Evolutionary conservation across 2,329 filamentous ascomycete species (phyloP).

Genomic region (Leptosphaerulina australis): DNA sequence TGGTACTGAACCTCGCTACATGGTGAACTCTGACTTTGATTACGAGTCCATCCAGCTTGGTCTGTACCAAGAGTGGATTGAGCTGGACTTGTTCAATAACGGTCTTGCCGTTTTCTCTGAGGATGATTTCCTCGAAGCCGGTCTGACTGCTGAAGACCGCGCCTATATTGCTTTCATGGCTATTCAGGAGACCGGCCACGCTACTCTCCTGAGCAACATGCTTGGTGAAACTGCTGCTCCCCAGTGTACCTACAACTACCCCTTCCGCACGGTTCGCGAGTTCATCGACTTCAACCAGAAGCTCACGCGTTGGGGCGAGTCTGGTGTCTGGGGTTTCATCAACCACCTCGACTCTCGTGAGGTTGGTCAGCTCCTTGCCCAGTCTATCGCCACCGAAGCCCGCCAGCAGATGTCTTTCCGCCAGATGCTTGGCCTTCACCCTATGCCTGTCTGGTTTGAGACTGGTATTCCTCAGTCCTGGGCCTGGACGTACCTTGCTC

Average conservation of each 20-base stretch:
- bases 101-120: constrained; percentile 72
- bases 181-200: constrained; percentile 77
- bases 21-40: constrained; percentile 81
- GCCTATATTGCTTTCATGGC: constrained; percentile 77
- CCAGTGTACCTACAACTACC: constrained; percentile 84
- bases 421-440: constrained; percentile 78
- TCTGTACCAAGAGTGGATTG: constrained; percentile 83
- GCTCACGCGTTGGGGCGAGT: constrained; percentile 80
- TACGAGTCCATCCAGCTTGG: constrained; percentile 77
- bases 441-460: constrained; percentile 84
- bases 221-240: constrained; percentile 72
- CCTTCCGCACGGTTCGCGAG: constrained; percentile 74
- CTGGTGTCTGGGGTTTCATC: constrained; percentile 81
- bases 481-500: constrained; percentile 81
- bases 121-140: constrained; percentile 71
- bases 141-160: constrained; percentile 71
- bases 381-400: constrained; percentile 78
- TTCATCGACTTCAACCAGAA: constrained; percentile 86
- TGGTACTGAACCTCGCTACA: constrained; percentile 75
- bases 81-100: constrained; percentile 81
- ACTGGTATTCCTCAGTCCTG: constrained; percentile 81
- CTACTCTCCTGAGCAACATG: constrained; percentile 77
- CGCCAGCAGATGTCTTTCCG: constrained; percentile 86
- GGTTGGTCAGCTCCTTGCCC: constrained; percentile 72
- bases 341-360: constrained; percentile 77